phyloP scores from a whole-genome alignment of 768 basidiomycete species.

The Amanita jacksonii region DNA sequence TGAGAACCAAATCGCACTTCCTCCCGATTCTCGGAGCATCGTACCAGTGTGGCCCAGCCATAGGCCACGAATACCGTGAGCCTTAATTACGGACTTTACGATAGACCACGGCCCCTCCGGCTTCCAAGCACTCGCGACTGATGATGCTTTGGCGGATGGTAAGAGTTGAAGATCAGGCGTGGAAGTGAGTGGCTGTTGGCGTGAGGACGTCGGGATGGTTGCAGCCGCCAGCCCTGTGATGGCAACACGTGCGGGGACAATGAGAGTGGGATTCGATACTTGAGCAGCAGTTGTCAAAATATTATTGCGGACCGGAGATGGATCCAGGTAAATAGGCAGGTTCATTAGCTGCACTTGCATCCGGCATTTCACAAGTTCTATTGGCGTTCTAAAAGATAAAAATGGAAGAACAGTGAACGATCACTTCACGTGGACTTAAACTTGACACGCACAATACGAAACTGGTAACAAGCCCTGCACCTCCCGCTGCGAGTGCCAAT shows the following conservation, averaged over 20 bases:
- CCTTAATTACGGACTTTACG: slow-evolving; percentile 49
- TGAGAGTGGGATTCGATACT: slow-evolving; percentile 8
- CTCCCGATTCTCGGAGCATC: slow-evolving; percentile 87
- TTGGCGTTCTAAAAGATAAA: slow-evolving; percentile 58
- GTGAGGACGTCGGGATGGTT: slow-evolving; percentile 2
- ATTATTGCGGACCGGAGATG: slow-evolving; percentile 12
- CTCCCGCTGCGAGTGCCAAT: slow-evolving; percentile 70
- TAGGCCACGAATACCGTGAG: slow-evolving; percentile 72
- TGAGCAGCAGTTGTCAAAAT: slow-evolving; percentile 12
- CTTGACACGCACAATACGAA: slow-evolving; percentile 64
- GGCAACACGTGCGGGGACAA: slow-evolving; percentile 5
- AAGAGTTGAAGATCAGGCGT: slow-evolving; percentile 13
- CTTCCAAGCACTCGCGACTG: slow-evolving; percentile 10
- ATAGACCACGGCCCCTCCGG: slow-evolving; percentile 73
- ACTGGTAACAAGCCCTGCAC: slow-evolving; percentile 81
- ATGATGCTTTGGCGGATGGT: slow-evolving; percentile 11
- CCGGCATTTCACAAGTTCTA: slow-evolving; percentile 93
- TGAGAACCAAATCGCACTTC: slow-evolving; percentile 85
- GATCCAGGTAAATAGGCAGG: slow-evolving; percentile 12
- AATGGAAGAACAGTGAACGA: background rate
- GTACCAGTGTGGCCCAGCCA: slow-evolving; percentile 97
- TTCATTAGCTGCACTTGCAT: slow-evolving; percentile 94
- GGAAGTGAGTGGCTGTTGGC: slow-evolving; percentile 12
- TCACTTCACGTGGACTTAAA: too few species aligned
- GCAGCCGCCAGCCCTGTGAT: background rate